Base-by-base conservation (phyloP, 306 rosid species). In the Acacia melanoxylon region DNA sequence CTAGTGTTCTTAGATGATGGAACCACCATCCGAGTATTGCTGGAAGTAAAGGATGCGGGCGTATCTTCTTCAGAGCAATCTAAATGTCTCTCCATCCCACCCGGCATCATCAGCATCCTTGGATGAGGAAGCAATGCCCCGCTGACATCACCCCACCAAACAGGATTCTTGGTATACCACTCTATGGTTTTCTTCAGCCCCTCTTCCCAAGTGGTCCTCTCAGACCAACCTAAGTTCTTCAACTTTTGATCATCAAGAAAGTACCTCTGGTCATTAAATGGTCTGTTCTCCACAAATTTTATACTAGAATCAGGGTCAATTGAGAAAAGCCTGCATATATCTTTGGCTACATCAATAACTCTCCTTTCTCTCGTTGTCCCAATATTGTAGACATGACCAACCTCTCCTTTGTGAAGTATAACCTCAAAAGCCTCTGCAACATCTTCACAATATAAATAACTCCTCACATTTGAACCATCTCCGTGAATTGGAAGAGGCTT, bases 51-150 rank as follows among this genome's bases (percentile, higher is more conserved):
- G 49, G 90, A 40, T 52, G 86, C 85, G n/a, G 92, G 74, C 3
- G 85, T 90, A 44, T 79, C 91, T 13, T 89, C 97, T 35, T 90
- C 97, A 49, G 92, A 70, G 35, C 86, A 97, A 74, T 93, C 94
- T 45, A 83, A 75, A 74, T 81, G 91, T 79, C 92, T 85, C 88
- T 90, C 98, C 56, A 91, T 40, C 69, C 96, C 97, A 86, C 98
- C 95, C 11, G 98, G 97, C 98, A 92, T 92, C 97, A 94, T 90
- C 85, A 94, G 83, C 97, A 92, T 94, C 77, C 91, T 86, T 29
- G 98, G 98, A 86, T 94, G 98, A 86, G 98, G 98, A 78, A 92
- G 94, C 87, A 94, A 71, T 65, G 98, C 98, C 68, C 98, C 98
- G n/a, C 91, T 78, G 73, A 94, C 98, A 84, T 94, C 98, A 42